These are phyloP conservation scores for Venturia effusa DNA, from an alignment of 2,329 filamentous ascomycete species.

Conservation along the genomic window DNA sequence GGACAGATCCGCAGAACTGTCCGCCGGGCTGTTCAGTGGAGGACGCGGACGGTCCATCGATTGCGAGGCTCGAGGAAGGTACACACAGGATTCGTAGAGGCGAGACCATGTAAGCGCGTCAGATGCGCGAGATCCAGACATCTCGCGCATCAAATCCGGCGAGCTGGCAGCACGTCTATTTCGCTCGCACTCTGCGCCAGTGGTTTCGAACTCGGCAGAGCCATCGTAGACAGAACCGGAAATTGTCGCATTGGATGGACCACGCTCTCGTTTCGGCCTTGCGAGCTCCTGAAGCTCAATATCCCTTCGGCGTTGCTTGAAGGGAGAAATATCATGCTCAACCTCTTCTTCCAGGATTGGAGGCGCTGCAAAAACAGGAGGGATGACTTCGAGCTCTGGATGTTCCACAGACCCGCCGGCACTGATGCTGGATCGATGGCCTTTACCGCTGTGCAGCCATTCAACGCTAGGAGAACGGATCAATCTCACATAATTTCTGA, in stretches of 20 bases:
- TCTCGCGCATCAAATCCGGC: background rate
- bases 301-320: background rate
- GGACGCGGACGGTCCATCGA: conserved; percentile 7
- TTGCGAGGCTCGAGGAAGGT: conserved; percentile 10
- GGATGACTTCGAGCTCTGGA: conserved; percentile 37
- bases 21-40: background rate
- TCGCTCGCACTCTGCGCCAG: background rate
- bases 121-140: background rate
- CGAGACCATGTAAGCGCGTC: conserved; percentile 23
- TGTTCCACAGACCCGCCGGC: conserved; percentile 32
- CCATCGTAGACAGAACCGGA: background rate
- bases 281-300: conserved; percentile 2
- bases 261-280: background rate
- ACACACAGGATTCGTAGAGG: conserved; percentile 25
- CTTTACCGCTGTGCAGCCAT: conserved; percentile 28
- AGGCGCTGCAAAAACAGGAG: conserved; percentile 21
- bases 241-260: background rate
- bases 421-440: conserved; percentile 33
- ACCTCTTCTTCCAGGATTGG: conserved; percentile 9
- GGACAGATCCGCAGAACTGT: background rate
- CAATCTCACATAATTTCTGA: conserved; percentile 34
- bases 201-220: background rate
- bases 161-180: conserved; percentile 2
- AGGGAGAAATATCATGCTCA: background rate
- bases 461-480: conserved; percentile 25